Conservation (phyloP, 352 stramenopile genomes). For the Aphanomyces stellatus region DNA sequence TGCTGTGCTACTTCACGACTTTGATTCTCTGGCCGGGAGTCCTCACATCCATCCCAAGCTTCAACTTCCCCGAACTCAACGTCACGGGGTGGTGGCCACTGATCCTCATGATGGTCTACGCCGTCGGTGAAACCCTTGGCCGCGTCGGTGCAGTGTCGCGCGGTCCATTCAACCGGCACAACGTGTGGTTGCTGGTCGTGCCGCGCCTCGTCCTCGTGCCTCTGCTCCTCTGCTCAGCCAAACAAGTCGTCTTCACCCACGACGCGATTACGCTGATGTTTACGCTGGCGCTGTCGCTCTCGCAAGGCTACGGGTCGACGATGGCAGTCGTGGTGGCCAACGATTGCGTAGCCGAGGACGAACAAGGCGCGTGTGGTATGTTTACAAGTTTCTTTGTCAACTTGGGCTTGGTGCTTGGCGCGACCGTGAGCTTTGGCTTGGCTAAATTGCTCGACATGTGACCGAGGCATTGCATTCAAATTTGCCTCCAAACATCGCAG, state of each 20-base stretch:
- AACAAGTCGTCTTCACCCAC: background rate
- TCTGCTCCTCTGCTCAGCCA: background rate
- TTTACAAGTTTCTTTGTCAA: slow-evolving; percentile 4
- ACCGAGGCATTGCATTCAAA: no score
- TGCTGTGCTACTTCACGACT: background rate
- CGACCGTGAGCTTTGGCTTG: background rate
- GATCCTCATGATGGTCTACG: background rate
- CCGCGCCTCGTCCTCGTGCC: background rate
- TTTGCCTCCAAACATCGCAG: no score
- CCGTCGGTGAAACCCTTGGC: background rate
- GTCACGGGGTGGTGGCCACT: background rate
- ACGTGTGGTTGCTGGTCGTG: background rate
- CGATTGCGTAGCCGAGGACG: slow-evolving; percentile 1
- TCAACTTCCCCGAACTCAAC: background rate
- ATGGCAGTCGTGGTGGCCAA: background rate
- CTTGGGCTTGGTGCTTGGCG: background rate
- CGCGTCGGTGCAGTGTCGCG: background rate
- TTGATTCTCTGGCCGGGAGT: background rate
- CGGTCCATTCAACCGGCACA: background rate
- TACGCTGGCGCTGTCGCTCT: background rate
- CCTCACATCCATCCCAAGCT: background rate
- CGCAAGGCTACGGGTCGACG: background rate
- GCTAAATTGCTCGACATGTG: background rate
- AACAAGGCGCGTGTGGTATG: background rate
- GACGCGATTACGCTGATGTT: background rate